phyloP scores from a whole-genome alignment of 345 rosid species.

The Dipteronia sinensis region DNA sequence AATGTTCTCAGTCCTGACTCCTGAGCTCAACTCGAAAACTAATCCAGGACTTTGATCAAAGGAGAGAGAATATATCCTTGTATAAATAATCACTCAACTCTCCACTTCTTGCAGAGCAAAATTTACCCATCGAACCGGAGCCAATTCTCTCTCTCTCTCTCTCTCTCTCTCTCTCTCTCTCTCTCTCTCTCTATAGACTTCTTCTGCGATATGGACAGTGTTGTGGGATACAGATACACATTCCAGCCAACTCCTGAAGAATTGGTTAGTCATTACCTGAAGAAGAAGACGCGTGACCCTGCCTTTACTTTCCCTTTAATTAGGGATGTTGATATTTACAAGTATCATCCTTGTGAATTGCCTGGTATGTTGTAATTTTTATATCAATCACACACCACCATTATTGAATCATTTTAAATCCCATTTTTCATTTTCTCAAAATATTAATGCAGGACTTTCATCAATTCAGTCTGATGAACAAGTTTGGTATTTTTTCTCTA shows the following conservation, averaged over 20 bases:
- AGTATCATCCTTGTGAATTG: neutral
- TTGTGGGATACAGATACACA: constrained; percentile 16
- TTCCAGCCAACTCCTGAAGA: constrained; percentile 31
- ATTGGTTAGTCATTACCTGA: constrained; percentile 16
- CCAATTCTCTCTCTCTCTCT: neutral
- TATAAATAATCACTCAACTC: no score
- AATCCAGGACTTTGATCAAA: no score
- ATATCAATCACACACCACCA: no score
- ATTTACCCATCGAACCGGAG: neutral
- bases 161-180: no score
- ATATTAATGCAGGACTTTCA: neutral
- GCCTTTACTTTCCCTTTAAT: constrained; percentile 11
- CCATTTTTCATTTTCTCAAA: no score
- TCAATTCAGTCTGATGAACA: constrained; percentile 24
- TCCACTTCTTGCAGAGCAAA: neutral
- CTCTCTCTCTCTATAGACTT: no score
- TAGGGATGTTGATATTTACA: constrained; percentile 17
- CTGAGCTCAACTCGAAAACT: no score
- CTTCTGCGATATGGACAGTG: neutral
- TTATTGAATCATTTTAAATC: no score
- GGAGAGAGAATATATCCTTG: no score
- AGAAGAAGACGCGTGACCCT: constrained; percentile 13
- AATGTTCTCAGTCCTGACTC: no score
- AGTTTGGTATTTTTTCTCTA: constrained; percentile 43
- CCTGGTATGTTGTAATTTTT: constrained; percentile 25